These are phyloP conservation scores for Picea sitchensis DNA, from an alignment of 75 land plant genomes.

Conservation along the genomic window DNA sequence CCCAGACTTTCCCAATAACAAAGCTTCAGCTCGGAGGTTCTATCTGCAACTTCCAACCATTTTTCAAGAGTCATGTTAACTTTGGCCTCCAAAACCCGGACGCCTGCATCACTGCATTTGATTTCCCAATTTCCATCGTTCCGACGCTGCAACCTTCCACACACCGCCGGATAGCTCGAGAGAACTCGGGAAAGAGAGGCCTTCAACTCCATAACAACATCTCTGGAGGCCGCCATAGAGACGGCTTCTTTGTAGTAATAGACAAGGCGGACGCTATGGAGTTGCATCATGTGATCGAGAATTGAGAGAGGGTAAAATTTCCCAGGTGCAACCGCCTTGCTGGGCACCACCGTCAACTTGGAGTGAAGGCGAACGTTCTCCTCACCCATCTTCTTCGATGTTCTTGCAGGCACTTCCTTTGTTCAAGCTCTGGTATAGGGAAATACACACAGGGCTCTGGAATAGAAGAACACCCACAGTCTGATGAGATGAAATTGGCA, in stretches of 20 bases:
- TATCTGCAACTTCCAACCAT: conserved; percentile 23
- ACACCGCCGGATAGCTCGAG: conserved; percentile 30
- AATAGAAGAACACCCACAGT: no score
- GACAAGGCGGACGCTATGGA: neutral
- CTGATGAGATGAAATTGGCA: no score
- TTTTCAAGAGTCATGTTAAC: conserved; percentile 27
- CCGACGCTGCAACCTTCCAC: conserved; percentile 35
- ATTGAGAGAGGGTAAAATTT: conserved; percentile 1
- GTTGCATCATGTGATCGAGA: neutral
- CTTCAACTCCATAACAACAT: conserved; percentile 18
- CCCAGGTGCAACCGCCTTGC: conserved; percentile 27
- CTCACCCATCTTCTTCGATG: neutral
- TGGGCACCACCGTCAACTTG: conserved; percentile 38
- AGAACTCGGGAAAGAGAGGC: conserved; percentile 38
- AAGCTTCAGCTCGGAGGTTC: conserved; percentile 26
- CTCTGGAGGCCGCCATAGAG: neutral
- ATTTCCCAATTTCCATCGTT: conserved; percentile 51
- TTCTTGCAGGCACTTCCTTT: no score
- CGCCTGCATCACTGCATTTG: conserved; percentile 52
- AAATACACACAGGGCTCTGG: neutral
- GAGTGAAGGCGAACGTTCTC: conserved; percentile 14
- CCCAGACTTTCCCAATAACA: conserved; percentile 32
- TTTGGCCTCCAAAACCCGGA: conserved; percentile 25
- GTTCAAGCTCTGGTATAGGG: no score
- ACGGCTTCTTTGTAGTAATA: conserved; percentile 6